Base-by-base conservation (phyloP, 352 stramenopile genomes). In the Globisporangium carolinianum region DNA sequence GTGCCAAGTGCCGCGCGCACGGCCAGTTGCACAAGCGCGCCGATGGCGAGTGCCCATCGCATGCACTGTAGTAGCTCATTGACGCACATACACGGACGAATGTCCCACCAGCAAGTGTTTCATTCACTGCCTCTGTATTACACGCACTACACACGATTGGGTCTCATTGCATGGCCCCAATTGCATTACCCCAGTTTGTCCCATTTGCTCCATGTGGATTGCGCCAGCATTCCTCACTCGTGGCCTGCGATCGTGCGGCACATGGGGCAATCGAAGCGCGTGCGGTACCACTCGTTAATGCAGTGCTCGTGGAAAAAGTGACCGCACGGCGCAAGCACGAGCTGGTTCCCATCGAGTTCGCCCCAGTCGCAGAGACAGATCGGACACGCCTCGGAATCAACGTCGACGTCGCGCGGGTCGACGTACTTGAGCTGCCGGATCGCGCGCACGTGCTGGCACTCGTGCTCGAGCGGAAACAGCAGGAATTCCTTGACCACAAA, bases 231-330 rank as follows among this genome's bases (percentile, higher is more conserved):
- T 32, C 24, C 37, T 46, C 69, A 56, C 49, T 79, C 78, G 58
- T 74, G 53, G 32, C 84, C 84, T 9, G 82, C 84, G 51, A 94
- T 91, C 8, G 81, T 87, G 43, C 84, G 79, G 66, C 84, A 94
- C 83, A 94, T 94, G 60, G 84, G 84, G 75, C 84, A 94, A 66
- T 94, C 84, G 35, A 94, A 94, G 56, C 84, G 77, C 53, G 84
- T 94, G 47, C 79, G 78, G 67, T 94, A 94, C 84, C 84, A 94
- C 64, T 94, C 84, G 58, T 91, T 94, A 50, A 94, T 94, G 70
- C 84, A 94, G 64, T 91, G 79, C 57, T 90, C 84, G 62, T 94
- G 84, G 67, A 94, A 94, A 53, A 91, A 94, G 60, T 94, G 84
- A 45, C 84, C 82, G 55, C 84, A 94, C 1, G 79, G 76, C 35